These are phyloP conservation scores for Heliocybe sulcata DNA, from an alignment of 1,284 basidiomycete genomes.

Conservation along the genomic window DNA sequence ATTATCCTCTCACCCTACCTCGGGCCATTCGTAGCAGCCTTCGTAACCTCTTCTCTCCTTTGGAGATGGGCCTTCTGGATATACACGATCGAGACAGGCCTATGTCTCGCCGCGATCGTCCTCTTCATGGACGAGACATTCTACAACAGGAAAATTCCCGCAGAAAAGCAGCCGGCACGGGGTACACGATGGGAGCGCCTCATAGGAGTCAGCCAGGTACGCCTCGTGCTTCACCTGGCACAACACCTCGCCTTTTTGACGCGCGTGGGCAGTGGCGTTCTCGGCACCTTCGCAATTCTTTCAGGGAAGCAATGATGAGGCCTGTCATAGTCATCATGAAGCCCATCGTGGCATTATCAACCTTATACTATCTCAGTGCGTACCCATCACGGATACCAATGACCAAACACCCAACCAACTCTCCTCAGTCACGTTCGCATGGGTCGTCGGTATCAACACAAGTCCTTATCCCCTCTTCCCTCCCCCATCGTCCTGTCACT, in stretches of 20 bases:
- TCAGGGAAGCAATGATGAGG: slow-evolving; percentile 1
- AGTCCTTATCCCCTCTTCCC: neutral
- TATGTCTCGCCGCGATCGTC: neutral
- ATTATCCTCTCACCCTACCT: slow-evolving; percentile 1
- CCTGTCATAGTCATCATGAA: neutral
- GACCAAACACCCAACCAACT: too few relatives aligned
- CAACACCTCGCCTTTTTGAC: neutral
- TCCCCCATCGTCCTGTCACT: neutral
- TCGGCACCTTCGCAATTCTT: neutral
- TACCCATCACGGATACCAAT: neutral
- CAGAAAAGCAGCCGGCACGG: neutral
- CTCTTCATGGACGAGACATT: neutral
- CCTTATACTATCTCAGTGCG: neutral
- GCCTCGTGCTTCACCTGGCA: neutral
- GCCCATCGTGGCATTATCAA: neutral
- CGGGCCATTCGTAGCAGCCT: slow-evolving; percentile 1
- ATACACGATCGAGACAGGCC: neutral
- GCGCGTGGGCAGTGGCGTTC: neutral
- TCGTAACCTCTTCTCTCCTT: neutral
- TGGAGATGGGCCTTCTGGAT: slow-evolving; percentile 2
- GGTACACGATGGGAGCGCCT: neutral
- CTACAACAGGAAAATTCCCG: neutral
- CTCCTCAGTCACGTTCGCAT: slow-evolving; percentile 2
- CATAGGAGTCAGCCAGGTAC: neutral
- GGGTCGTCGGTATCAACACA: slow-evolving; percentile 1